Conservation (phyloP, 345 rosid species). For the Gossypium stocksii region DNA sequence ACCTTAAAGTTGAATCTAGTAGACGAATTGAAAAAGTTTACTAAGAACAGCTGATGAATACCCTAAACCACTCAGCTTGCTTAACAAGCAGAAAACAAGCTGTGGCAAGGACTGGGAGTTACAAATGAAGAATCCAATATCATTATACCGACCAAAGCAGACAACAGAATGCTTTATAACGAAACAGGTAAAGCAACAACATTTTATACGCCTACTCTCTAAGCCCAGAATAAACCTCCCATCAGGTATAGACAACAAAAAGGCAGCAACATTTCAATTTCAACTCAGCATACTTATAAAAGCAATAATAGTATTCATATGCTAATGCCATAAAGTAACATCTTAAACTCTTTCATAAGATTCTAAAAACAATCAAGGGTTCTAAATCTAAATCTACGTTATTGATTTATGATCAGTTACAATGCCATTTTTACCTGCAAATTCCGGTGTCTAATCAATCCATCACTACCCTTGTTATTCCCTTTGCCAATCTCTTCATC, state of each 20-base stretch:
- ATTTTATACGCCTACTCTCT: not conserved
- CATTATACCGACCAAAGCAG: not conserved
- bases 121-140: not conserved
- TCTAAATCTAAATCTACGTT: too few relatives aligned
- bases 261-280: not conserved
- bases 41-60: not conserved
- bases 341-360: not conserved
- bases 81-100: not conserved
- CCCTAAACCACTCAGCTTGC: not conserved
- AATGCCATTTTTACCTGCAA: constrained; percentile 38
- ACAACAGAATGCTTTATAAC: not conserved
- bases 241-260: not conserved
- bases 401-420: too few relatives aligned
- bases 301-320: not conserved
- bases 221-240: not conserved
- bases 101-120: not conserved
- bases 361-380: not conserved
- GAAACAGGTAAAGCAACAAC: not conserved
- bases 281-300: not conserved
- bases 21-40: not conserved
- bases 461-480: constrained; percentile 23
- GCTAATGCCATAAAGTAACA: not conserved
- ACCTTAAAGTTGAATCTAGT: not conserved
- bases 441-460: constrained; percentile 39
- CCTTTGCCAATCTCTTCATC: constrained; percentile 69